Evolutionary conservation across 2,329 filamentous ascomycete genomes (phyloP).

Genomic region (Neospermospora avenae): DNA sequence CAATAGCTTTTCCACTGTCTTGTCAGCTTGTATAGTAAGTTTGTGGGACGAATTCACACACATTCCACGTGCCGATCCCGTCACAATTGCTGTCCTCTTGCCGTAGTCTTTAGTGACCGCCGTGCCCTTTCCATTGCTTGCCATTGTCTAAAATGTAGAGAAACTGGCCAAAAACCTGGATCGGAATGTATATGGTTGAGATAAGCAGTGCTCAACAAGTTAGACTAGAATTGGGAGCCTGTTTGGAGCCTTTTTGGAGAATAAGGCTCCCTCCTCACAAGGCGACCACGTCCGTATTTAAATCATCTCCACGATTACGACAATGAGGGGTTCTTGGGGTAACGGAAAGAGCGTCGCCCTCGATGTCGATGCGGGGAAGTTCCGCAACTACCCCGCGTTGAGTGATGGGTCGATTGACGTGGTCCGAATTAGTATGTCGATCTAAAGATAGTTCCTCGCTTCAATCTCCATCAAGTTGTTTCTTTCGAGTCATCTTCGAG

Average conservation of each 20-base stretch:
- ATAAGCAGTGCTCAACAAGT: not conserved
- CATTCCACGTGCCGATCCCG: constrained; percentile 41
- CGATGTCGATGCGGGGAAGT: not conserved
- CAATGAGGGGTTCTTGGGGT: constrained; percentile 4
- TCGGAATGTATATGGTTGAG: not conserved
- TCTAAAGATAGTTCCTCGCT: not conserved
- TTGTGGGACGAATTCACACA: constrained; percentile 22
- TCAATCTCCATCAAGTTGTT: not conserved
- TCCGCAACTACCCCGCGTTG: constrained; percentile 4
- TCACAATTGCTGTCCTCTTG: constrained; percentile 39
- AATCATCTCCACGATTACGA: not conserved
- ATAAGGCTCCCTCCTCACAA: not conserved
- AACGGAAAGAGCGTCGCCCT: not conserved
- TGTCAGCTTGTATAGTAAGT: not conserved
- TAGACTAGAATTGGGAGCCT: no score
- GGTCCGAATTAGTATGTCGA: not conserved
- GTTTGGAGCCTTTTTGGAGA: not conserved
- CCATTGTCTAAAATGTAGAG: not conserved
- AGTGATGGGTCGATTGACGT: not conserved
- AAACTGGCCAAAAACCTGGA: not conserved
- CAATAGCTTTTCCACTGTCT: constrained; percentile 57
- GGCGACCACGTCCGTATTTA: not conserved
- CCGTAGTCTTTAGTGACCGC: constrained; percentile 31
- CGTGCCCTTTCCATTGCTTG: constrained; percentile 21
- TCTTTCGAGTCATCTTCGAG: not conserved